Conservation (phyloP, 2,329 filamentous ascomycete genomes). For the Fusarium drepaniforme region DNA sequence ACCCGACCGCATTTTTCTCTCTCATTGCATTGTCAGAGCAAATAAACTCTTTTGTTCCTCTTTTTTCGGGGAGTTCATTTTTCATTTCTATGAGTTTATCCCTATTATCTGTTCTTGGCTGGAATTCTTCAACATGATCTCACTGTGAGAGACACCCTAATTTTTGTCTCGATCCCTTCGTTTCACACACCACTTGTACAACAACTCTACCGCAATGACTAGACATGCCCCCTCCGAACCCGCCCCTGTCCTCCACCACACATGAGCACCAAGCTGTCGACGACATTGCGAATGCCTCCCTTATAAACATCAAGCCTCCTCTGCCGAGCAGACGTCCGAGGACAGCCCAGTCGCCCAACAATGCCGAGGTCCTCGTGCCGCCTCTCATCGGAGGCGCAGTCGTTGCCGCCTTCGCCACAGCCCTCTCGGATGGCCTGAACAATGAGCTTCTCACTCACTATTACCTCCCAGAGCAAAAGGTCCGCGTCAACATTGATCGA, state of each 20-base stretch:
- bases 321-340: constrained; percentile 47
- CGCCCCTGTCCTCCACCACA: constrained; percentile 39
- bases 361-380: constrained; percentile 50
- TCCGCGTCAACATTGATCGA: constrained; percentile 51
- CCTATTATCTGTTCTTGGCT: not conserved
- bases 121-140: not conserved
- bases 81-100: not conserved
- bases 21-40: not conserved
- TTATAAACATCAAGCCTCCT: constrained; percentile 49
- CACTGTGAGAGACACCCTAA: not conserved
- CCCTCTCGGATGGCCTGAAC: constrained; percentile 49
- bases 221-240: constrained; percentile 44
- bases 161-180: not conserved
- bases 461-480: constrained; percentile 49
- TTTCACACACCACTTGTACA: not conserved
- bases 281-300: constrained; percentile 25
- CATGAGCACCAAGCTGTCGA: constrained; percentile 25
- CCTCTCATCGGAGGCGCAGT: constrained; percentile 52
- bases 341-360: constrained; percentile 44
- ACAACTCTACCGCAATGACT: constrained; percentile 34
- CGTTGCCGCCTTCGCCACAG: constrained; percentile 50
- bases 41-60: constrained; percentile 24
- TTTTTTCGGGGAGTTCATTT: not conserved
- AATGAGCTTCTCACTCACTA: constrained; percentile 54
- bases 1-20: constrained; percentile 20